Evolutionary conservation across 495 filamentous ascomycete genomes (phyloP).

Genomic region (Oidiodendron maius): DNA sequence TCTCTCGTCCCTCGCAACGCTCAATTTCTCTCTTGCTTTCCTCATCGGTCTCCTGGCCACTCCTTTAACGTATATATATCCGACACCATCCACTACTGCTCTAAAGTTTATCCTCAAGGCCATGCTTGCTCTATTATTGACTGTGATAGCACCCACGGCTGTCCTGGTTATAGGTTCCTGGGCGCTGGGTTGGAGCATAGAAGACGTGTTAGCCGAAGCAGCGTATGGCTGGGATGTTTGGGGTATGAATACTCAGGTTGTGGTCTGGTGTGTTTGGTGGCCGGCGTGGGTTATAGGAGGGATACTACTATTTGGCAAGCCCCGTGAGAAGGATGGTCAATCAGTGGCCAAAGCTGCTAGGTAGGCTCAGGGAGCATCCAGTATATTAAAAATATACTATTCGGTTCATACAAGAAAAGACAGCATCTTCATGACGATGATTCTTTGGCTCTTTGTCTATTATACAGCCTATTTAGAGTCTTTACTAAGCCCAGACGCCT

Average conservation of each 20-base stretch:
- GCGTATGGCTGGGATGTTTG: constrained; percentile 88
- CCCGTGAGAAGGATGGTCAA: constrained; percentile 4
- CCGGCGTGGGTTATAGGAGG: constrained; percentile 77
- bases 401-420: too few relatives aligned
- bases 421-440: too few relatives aligned
- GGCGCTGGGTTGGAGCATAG: constrained; percentile 45
- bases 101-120: constrained; percentile 22
- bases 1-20: constrained; percentile 85
- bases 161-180: constrained; percentile 49
- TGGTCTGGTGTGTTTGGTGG: constrained; percentile 99
- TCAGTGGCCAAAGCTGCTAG: neutral
- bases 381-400: too few relatives aligned
- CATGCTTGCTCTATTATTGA: constrained; percentile 34
- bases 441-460: too few relatives aligned
- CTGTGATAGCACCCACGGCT: constrained; percentile 57
- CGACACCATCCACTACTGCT: constrained; percentile 30
- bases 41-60: constrained; percentile 72
- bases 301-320: constrained; percentile 32
- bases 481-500: constrained; percentile 20
- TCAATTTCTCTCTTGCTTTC: constrained; percentile 92
- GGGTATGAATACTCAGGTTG: constrained; percentile 83
- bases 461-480: constrained; percentile 13
- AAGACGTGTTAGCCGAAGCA: constrained; percentile 61
- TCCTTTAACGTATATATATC: constrained; percentile 68
- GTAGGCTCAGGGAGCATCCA: too few relatives aligned